Base-by-base conservation (phyloP, 1,139 yeast species). In the Candida sp. region DNA sequence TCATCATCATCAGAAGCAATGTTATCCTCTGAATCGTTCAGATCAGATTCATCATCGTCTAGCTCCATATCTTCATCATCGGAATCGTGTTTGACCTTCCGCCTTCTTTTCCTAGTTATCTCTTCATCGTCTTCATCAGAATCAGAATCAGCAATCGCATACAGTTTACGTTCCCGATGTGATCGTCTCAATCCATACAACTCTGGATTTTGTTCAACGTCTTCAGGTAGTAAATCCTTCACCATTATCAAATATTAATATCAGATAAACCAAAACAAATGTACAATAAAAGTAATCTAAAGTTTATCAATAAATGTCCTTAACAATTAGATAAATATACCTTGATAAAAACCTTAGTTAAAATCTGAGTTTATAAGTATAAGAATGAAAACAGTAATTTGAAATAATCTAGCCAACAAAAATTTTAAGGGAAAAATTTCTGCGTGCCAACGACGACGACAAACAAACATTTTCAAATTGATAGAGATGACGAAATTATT, bases 171-270 rank as follows among this genome's bases (percentile, higher is more conserved):
- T 21, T 88, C 84, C 54, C 98, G 77, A 37, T 86, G 84, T 30
- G 96, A 87, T 55, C 98, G 78, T 61, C 98, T 80, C 47, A 93
- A 75, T 3, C 99, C 99, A 56, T 91, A 93, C 29, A 93, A 76
- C 63, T 89, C 97, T 2, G 99, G 98, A 62, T 89, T 81, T 43
- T 72, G 64, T 43, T 69, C 69, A 21, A 77, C 75, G 46, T 77
- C 82, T 38, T 72, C 69, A 3, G 73, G 67, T 38, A 51, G 41
- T 23, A 39, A 40, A 29, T 34, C 45, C 23, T 47, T 49, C 21
- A 48, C 49, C 51, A 47, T 46, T n/a, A 7, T 12, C 7, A 32
- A 15, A 15, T 15, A 15, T 15, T 15, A 15, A 15, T 15, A 15
- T 15, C 19, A 25, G 11, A 25, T 25, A 25, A 25, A 25, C 3